Base-by-base conservation (phyloP, 257 asterid species). In the Ilex aquifolium region DNA sequence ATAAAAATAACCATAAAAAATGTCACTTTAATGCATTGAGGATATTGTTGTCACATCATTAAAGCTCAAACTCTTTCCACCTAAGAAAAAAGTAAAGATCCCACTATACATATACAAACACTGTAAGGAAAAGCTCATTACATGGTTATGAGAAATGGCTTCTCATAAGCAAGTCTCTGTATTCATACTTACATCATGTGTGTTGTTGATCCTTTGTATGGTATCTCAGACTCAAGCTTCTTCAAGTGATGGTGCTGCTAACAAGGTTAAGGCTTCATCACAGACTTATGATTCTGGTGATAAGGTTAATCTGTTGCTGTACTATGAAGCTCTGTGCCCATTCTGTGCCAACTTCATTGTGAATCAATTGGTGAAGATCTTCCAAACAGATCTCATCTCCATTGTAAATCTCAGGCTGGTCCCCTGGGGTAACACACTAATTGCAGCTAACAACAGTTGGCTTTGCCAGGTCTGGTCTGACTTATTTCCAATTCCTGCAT, bases 361-460 rank as follows among this genome's bases (percentile, higher is more conserved):
- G 53, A 80, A 83, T 64, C 73, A 85, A 52, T 81, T 91, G 44
- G 76, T 72, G 54, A 86, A 80, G 77, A 60, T 88, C 56, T 82
- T 91, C 29, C 61, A 80, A 73, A 84, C 95, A 44, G 95, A 86
- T 84, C 88, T 91, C 66, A 59, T 72, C 73, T 69, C 77, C 74
- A 59, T 85, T 40, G 93, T 91, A 64, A 70, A 83, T 73, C 89
- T 91, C 79, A 77, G 91, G 73, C 80, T 91, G 10, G 69, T 91
- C 59, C 98, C 98, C 48, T 91, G 98, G 98, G 98, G 98, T 52
- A 91, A 91, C 80, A 80, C 98, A 56, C 79, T 71, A 44, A 74
- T 89, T 63, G 69, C 79, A 40, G 54, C 84, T 60, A 85, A 88
- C 67, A 71, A 66, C 50, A 79, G 85, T 50, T 91, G 92, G 95